phyloP scores from a whole-genome alignment of 2,329 filamentous ascomycete genomes.

The Fusarium fujikuroi region DNA sequence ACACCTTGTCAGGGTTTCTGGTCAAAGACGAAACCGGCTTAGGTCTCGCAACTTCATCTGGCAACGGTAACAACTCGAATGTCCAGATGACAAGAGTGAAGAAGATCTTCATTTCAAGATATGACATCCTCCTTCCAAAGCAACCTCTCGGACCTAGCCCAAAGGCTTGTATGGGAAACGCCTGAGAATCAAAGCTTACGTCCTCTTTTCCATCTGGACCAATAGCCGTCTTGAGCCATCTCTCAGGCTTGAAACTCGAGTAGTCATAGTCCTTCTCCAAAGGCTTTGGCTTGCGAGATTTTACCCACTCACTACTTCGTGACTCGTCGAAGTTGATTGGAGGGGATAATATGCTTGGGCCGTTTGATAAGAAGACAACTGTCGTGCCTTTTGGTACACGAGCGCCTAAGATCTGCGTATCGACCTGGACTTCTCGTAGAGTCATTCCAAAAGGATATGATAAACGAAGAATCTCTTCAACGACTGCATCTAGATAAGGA shows the following conservation, averaged over 20 bases:
- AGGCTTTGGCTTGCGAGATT: neutral
- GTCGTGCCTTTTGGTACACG: conserved; percentile 28
- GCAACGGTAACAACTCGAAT: conserved; percentile 34
- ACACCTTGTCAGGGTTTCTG: neutral
- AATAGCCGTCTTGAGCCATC: conserved; percentile 9
- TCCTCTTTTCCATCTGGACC: neutral
- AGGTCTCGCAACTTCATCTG: neutral
- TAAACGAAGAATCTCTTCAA: conserved; percentile 21
- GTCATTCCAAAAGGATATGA: conserved; percentile 16
- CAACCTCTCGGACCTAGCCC: conserved; percentile 50
- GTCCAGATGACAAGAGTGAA: conserved; percentile 45
- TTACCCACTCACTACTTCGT: conserved; percentile 15
- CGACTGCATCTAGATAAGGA: conserved; percentile 20
- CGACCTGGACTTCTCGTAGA: conserved; percentile 10
- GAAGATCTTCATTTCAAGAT: conserved; percentile 45
- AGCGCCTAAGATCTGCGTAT: conserved; percentile 20
- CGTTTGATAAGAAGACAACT: conserved; percentile 21
- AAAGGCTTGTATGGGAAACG: conserved; percentile 50
- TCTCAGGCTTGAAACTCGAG: conserved; percentile 15
- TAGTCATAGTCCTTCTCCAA: neutral
- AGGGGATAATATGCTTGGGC: conserved; percentile 10
- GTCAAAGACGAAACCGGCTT: conserved; percentile 1
- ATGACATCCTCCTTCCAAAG: conserved; percentile 49
- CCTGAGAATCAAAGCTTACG: conserved; percentile 43
- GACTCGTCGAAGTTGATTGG: conserved; percentile 6